Evolutionary conservation across 495 filamentous ascomycete genomes (phyloP).

Genomic region (Xylaria longipes): DNA sequence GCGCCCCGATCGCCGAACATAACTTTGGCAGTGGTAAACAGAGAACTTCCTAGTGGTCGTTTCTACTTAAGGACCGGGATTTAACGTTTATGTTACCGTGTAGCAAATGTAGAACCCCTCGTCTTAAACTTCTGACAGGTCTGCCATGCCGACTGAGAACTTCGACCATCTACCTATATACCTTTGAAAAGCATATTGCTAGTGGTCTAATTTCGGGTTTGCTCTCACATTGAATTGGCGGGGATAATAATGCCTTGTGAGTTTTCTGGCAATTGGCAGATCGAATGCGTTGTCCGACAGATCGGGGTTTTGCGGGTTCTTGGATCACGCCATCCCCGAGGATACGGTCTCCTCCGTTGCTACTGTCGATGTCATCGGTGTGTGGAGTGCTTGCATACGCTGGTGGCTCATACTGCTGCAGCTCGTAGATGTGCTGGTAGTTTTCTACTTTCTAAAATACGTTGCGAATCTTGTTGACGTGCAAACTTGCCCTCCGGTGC

Average conservation of each 20-base stretch:
- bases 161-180: not conserved
- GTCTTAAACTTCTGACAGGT: not conserved
- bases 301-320: not conserved
- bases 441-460: not conserved
- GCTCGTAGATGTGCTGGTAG: not conserved
- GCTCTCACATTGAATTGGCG: not conserved
- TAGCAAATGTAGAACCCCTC: not conserved
- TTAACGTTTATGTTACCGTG: not conserved
- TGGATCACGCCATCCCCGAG: not conserved
- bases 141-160: not conserved
- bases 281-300: not conserved
- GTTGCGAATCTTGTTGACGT: not conserved
- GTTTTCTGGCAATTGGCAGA: not conserved
- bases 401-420: slow-evolving; percentile 6
- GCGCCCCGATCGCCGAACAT: slow-evolving; percentile 10
- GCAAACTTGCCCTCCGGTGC: not conserved
- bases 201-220: not conserved
- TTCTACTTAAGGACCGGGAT: not conserved
- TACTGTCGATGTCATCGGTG: not conserved
- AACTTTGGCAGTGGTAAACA: not conserved
- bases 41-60: not conserved
- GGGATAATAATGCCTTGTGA: not conserved
- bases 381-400: not conserved
- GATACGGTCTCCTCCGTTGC: not conserved
- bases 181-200: not conserved